A percentile compares a stretch with the other conserved stretches of the same genome.
These are phyloP conservation scores for Geranomyces michiganensis DNA, from an alignment of 192 early-diverging fungal genomes.

Conservation along the genomic window DNA sequence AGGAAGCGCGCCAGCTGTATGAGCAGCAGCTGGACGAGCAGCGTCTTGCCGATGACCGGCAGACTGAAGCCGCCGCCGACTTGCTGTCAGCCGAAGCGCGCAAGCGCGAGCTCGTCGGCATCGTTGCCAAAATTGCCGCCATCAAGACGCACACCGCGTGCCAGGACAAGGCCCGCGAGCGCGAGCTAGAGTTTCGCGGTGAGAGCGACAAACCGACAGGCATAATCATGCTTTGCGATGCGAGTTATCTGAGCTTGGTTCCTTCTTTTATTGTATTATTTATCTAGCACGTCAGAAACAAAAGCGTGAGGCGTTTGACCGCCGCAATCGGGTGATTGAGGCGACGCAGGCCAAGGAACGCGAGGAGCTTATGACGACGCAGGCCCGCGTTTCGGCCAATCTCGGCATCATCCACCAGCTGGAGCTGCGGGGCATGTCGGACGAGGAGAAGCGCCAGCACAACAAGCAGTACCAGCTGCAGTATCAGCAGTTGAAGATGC, in stretches of 20 bases:
- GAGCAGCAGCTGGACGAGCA: slow-evolving; percentile 28
- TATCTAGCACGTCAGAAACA: slow-evolving; percentile 13
- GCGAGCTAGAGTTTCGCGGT: slow-evolving; percentile 28
- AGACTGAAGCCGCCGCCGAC: slow-evolving; percentile 23
- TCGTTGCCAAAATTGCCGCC: slow-evolving; percentile 18
- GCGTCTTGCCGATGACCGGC: slow-evolving; percentile 16
- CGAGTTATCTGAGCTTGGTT: too few species aligned
- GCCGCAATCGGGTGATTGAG: slow-evolving; percentile 16
- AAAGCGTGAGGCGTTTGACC: slow-evolving; percentile 31
- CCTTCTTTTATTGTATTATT: too few species aligned
- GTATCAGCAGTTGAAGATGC: slow-evolving; percentile 32
- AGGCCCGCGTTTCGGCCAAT: slow-evolving; percentile 19
- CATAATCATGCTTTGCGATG: too few species aligned
- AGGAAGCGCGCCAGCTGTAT: slow-evolving; percentile 29
- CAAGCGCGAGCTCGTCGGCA: slow-evolving; percentile 20
- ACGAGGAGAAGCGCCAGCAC: not conserved
- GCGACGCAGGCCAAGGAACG: slow-evolving; percentile 17
- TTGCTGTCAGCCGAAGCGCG: slow-evolving; percentile 19
- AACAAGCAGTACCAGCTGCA: slow-evolving; percentile 21
- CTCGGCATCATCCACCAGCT: slow-evolving; percentile 25
- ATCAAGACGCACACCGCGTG: slow-evolving; percentile 20
- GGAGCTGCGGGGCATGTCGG: slow-evolving; percentile 26
- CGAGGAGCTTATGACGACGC: slow-evolving; percentile 11
- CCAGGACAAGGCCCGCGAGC: slow-evolving; percentile 29
- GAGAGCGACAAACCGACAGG: too few species aligned